Percentiles rank a stretch among this genome's conserved stretches.
Conservation (phyloP, 257 asterid species). For the Euphrasia confusa region DNA sequence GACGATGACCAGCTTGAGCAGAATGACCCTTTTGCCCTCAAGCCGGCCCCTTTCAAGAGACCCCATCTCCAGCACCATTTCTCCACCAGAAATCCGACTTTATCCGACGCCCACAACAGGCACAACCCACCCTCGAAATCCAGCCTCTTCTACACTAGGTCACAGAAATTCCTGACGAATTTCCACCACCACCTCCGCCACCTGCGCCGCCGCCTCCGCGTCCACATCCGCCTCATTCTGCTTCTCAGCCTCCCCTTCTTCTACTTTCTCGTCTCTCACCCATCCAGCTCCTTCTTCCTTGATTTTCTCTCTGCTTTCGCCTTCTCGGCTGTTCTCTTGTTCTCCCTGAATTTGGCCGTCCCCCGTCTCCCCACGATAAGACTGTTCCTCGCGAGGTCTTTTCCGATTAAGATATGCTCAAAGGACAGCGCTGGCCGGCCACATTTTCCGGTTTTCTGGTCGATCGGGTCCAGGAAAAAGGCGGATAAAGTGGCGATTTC, state of each 20-base stretch:
- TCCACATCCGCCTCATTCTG: slow-evolving; percentile 67
- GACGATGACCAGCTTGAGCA: slow-evolving; percentile 39
- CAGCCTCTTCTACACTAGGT: slow-evolving; percentile 36
- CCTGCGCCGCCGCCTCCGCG: slow-evolving; percentile 68
- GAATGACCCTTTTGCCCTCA: slow-evolving; percentile 53
- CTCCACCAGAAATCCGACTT: slow-evolving; percentile 53
- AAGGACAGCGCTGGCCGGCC: slow-evolving; percentile 39
- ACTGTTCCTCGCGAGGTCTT: slow-evolving; percentile 60
- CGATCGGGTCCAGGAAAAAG: slow-evolving; percentile 67
- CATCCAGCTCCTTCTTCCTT: slow-evolving; percentile 73
- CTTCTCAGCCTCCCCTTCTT: slow-evolving; percentile 71
- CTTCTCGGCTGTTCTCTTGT: slow-evolving; percentile 73
- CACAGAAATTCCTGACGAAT: slow-evolving; percentile 47
- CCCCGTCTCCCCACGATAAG: slow-evolving; percentile 79
- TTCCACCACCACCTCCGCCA: slow-evolving; percentile 64
- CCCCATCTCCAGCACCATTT: slow-evolving; percentile 56
- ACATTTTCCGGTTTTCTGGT: slow-evolving; percentile 85
- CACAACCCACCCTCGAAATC: slow-evolving; percentile 39
- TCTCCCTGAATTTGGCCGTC: slow-evolving; percentile 77
- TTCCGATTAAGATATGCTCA: slow-evolving; percentile 55
- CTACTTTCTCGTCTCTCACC: slow-evolving; percentile 78
- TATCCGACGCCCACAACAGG: slow-evolving; percentile 53
- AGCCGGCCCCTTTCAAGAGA: slow-evolving; percentile 67
- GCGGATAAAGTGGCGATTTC: slow-evolving; percentile 55
- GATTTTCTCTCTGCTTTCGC: slow-evolving; percentile 89